A percentile compares a stretch with the other conserved stretches of the same genome.
Conservation (phyloP, 805 yeast genomes). For the Hermanozyma aechmeae region DNA sequence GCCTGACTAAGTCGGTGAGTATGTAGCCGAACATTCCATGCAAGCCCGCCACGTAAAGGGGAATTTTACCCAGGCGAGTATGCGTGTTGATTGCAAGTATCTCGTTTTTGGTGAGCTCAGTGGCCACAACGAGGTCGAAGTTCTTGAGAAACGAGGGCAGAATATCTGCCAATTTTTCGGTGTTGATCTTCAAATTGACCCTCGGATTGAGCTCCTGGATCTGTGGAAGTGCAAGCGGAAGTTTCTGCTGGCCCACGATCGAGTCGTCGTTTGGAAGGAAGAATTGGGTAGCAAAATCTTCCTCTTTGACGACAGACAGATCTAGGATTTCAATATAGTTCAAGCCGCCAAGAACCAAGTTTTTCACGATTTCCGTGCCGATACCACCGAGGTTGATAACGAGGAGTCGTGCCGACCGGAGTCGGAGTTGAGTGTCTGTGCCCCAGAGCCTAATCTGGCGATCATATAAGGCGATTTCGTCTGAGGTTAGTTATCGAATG, state of each 20-base stretch:
- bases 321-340: slow-evolving; percentile 72
- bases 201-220: slow-evolving; percentile 74
- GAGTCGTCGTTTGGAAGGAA: slow-evolving; percentile 45
- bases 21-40: slow-evolving; percentile 82
- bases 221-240: slow-evolving; percentile 43
- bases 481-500: slow-evolving; percentile 18
- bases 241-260: slow-evolving; percentile 48
- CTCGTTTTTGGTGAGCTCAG: slow-evolving; percentile 44
- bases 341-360: slow-evolving; percentile 80
- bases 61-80: slow-evolving; percentile 48
- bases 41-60: slow-evolving; percentile 58
- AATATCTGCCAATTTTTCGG: slow-evolving; percentile 9
- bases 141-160: slow-evolving; percentile 31
- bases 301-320: slow-evolving; percentile 39
- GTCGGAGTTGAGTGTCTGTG: slow-evolving; percentile 73
- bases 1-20: slow-evolving; percentile 67
- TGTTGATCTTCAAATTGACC: slow-evolving; percentile 47
- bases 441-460: slow-evolving; percentile 97
- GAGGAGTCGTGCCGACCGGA: slow-evolving; percentile 64
- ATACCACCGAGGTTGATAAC: slow-evolving; percentile 67
- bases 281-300: slow-evolving; percentile 69
- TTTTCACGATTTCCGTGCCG: slow-evolving; percentile 77
- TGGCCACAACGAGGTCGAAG: slow-evolving; percentile 68
- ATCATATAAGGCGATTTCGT: slow-evolving; percentile 87
- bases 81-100: slow-evolving; percentile 41